Evolutionary conservation across 2,329 filamentous ascomycete genomes (phyloP).

Genomic region (Emergomyces africanus): DNA sequence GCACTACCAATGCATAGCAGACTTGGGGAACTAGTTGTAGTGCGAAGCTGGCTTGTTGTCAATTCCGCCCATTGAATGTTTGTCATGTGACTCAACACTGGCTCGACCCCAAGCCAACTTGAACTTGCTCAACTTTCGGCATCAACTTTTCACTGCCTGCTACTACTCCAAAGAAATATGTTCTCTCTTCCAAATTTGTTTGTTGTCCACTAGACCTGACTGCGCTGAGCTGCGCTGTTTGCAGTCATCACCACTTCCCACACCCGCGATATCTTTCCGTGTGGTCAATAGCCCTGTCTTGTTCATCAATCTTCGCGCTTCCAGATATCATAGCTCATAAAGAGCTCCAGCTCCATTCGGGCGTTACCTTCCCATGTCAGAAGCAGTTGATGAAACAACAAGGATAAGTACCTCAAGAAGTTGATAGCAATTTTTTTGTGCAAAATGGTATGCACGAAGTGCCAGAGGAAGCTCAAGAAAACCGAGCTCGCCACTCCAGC

Average conservation of each 20-base stretch:
- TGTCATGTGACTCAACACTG: too few species aligned
- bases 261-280: neutral
- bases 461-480: constrained; percentile 47
- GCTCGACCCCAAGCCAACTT: too few species aligned
- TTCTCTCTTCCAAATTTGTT: neutral
- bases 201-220: neutral
- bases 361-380: neutral
- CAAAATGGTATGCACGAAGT: constrained; percentile 53
- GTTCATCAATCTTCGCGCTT: neutral
- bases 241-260: neutral
- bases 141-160: neutral
- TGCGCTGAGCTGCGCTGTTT: neutral
- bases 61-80: too few species aligned
- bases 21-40: constrained; percentile 4
- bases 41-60: neutral
- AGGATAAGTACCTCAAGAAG: neutral
- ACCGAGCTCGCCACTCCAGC: constrained; percentile 51
- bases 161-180: neutral
- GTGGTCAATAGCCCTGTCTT: neutral
- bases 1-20: constrained; percentile 6
- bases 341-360: neutral
- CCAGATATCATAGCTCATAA: neutral
- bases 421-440: neutral
- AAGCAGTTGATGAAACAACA: neutral
- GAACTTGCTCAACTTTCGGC: neutral